These are phyloP conservation scores for Dillenia turbinata DNA, from an alignment of 164 flowering plant genomes.

Conservation along the genomic window DNA sequence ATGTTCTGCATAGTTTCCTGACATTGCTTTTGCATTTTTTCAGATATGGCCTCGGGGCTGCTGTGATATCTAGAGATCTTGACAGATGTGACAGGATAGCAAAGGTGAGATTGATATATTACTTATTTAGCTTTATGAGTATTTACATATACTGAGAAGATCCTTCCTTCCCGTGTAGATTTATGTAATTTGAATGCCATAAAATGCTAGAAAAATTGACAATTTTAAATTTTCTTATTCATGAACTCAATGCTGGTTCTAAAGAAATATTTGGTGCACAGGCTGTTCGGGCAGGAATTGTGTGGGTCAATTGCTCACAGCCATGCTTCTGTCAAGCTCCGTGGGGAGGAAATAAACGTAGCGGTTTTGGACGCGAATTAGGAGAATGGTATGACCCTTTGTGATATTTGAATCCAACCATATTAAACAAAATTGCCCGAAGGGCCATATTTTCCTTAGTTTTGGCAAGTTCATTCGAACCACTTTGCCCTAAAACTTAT, in stretches of 20 bases:
- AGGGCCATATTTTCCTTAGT: background rate
- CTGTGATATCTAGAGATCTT: constrained; percentile 83
- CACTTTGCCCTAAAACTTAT: background rate
- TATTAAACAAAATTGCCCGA: background rate
- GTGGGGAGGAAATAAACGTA: constrained; percentile 96
- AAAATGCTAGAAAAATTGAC: too few species aligned
- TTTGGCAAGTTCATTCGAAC: background rate
- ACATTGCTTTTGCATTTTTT: constrained; percentile 4
- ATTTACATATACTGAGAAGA: too few species aligned
- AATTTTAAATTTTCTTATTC: too few species aligned
- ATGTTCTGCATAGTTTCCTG: background rate
- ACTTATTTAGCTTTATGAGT: too few species aligned
- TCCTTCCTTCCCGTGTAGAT: too few species aligned
- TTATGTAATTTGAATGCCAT: too few species aligned
- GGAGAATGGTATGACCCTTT: constrained; percentile 75
- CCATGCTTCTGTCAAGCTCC: constrained; percentile 95
- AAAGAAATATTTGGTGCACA: constrained; percentile 16
- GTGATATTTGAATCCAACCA: background rate
- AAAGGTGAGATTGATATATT: constrained; percentile 44
- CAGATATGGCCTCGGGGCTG: constrained; percentile 90
- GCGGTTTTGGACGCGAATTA: constrained; percentile 96
- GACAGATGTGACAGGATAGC: constrained; percentile 88
- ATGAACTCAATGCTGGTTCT: too few species aligned
- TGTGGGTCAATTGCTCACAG: constrained; percentile 98
- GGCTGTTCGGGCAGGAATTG: constrained; percentile 84